Conservation (phyloP, 2,329 filamentous ascomycete genomes). For the Botrytis squamosa region DNA sequence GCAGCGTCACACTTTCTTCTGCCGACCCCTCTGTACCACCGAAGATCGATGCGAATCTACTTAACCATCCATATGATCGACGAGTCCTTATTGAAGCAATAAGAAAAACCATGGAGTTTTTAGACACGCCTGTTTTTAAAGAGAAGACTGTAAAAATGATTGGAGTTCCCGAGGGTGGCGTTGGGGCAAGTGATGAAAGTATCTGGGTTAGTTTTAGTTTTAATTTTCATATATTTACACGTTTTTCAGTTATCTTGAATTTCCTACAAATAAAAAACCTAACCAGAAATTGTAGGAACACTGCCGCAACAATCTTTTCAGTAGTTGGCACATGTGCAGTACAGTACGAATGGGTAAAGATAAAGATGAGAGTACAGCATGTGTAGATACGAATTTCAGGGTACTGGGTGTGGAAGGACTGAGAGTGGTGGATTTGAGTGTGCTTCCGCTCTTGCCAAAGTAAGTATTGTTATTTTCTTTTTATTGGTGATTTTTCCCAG, state of each 20-base stretch:
- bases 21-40: slow-evolving; percentile 63
- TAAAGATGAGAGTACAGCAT: slow-evolving; percentile 44
- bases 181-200: not conserved
- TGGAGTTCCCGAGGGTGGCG: not conserved
- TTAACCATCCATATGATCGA: slow-evolving; percentile 53
- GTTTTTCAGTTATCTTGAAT: no score
- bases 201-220: slow-evolving; percentile 11
- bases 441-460: slow-evolving; percentile 51
- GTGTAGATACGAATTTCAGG: slow-evolving; percentile 50
- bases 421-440: slow-evolving; percentile 52
- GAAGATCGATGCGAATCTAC: slow-evolving; percentile 60
- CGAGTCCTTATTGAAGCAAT: slow-evolving; percentile 49
- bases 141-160: slow-evolving; percentile 14
- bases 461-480: slow-evolving; percentile 36
- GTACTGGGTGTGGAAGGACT: slow-evolving; percentile 50
- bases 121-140: not conserved
- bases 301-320: not conserved
- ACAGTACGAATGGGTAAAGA: not conserved
- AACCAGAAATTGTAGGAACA: not conserved
- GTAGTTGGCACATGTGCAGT: slow-evolving; percentile 14
- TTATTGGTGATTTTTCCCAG: accelerated
- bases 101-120: not conserved
- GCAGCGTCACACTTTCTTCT: slow-evolving; percentile 60
- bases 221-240: not conserved
- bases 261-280: not conserved